These are phyloP conservation scores for Colletotrichum euphorbiae DNA, from an alignment of 2,329 filamentous ascomycete genomes.

Conservation along the genomic window DNA sequence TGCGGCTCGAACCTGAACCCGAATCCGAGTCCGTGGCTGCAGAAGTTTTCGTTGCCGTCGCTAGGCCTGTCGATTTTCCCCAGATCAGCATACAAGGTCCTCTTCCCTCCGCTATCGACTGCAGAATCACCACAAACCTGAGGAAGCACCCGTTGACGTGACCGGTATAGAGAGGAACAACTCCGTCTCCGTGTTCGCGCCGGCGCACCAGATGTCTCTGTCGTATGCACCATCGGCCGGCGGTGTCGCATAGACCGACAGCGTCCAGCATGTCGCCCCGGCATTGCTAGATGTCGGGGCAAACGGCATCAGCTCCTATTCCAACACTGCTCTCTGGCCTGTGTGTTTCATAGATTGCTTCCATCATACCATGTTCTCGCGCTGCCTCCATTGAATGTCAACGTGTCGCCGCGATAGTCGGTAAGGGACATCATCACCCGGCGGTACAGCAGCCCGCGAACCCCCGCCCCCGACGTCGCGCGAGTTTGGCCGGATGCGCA, in stretches of 20 bases:
- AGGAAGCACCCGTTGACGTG: background rate
- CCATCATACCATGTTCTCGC: background rate
- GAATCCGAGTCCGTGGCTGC: background rate
- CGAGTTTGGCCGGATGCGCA: background rate
- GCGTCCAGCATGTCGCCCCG: constrained; percentile 1
- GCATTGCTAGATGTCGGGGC: background rate
- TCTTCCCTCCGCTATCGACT: background rate
- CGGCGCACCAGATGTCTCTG: constrained; percentile 6
- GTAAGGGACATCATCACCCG: background rate
- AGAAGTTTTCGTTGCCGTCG: background rate
- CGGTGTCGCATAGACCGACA: constrained; percentile 4
- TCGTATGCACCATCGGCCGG: background rate
- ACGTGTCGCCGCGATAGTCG: constrained; percentile 10
- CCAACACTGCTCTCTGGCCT: background rate
- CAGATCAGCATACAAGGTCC: background rate
- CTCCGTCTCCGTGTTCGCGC: background rate
- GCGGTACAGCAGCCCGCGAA: constrained; percentile 8
- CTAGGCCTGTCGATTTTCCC: background rate
- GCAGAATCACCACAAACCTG: background rate
- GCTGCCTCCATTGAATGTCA: constrained; percentile 2
- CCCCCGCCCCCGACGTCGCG: background rate
- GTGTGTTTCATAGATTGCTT: no score
- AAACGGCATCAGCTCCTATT: background rate
- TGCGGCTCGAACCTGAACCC: background rate
- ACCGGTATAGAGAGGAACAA: background rate